Evolutionary conservation across 306 rosid species (phyloP).

Genomic region (Rubus idaeus): DNA sequence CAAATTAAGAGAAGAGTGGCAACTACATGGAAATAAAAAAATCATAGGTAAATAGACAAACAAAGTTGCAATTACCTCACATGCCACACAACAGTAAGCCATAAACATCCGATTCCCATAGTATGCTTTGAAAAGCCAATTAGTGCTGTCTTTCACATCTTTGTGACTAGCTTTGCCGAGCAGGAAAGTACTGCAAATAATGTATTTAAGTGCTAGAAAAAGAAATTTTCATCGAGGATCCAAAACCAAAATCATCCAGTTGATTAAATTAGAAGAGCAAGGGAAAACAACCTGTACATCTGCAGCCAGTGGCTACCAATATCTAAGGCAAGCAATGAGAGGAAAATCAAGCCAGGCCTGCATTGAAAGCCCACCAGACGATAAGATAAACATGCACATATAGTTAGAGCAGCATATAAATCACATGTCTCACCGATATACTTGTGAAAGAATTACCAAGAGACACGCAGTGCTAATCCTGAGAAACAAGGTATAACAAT

Average conservation of each 20-base stretch:
- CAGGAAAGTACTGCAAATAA: conserved; percentile 81
- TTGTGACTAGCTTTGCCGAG: conserved; percentile 90
- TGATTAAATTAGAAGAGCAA: conserved; percentile 8
- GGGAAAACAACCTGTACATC: conserved; percentile 76
- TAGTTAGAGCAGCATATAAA: conserved; percentile 21
- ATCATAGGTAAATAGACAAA: conserved; percentile 6
- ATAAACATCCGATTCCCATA: conserved; percentile 93
- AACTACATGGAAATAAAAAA: background rate
- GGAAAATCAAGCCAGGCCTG: conserved; percentile 84
- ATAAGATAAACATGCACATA: conserved; percentile 34
- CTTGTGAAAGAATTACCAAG: conserved; percentile 86
- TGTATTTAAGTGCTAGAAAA: conserved; percentile 22
- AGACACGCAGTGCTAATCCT: conserved; percentile 99
- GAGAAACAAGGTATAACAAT: conserved; percentile 39
- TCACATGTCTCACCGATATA: conserved; percentile 59
- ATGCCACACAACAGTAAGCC: conserved; percentile 95
- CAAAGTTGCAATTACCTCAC: conserved; percentile 59
- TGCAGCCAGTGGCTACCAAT: conserved; percentile 99
- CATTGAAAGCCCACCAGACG: conserved; percentile 37
- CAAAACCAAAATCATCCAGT: conserved; percentile 2
- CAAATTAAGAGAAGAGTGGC: conserved; percentile 18
- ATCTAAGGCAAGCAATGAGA: conserved; percentile 90
- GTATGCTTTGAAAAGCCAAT: conserved; percentile 85
- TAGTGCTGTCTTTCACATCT: conserved; percentile 97
- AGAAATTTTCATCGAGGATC: background rate